phyloP scores from a whole-genome alignment of 352 stramenopile genomes.

The Pythium brachiatum region DNA sequence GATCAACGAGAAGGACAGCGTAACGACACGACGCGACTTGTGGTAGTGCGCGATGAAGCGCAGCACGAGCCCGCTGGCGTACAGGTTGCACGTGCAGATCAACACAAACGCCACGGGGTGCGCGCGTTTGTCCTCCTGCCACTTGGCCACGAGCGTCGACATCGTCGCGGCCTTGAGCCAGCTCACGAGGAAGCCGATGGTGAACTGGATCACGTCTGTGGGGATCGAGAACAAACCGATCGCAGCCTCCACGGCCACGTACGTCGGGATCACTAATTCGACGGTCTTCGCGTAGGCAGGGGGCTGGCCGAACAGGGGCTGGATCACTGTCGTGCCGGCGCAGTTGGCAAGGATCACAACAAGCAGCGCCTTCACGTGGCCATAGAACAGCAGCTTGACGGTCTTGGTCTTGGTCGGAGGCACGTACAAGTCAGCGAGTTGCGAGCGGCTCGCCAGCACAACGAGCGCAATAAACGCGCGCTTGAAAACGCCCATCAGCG shows the following conservation, averaged over 20 bases:
- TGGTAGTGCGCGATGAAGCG: conserved; percentile 55
- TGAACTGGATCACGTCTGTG: conserved; percentile 40
- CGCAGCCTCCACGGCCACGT: conserved; percentile 41
- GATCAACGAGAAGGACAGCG: conserved; percentile 34
- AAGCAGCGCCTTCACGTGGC: conserved; percentile 46
- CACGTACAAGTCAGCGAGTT: conserved; percentile 45
- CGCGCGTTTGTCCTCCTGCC: conserved; percentile 39
- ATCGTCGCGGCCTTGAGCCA: conserved; percentile 77
- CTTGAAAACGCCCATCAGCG: conserved; percentile 47
- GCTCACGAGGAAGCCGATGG: conserved; percentile 55
- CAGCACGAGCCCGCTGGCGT: conserved; percentile 56
- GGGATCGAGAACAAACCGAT: conserved; percentile 44
- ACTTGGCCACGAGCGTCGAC: conserved; percentile 60
- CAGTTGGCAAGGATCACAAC: conserved; percentile 60
- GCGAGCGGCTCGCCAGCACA: conserved; percentile 44
- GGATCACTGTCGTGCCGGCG: conserved; percentile 61
- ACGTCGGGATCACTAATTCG: conserved; percentile 56
- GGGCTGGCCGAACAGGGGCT: conserved; percentile 47
- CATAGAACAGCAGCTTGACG: conserved; percentile 28
- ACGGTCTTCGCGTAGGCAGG: conserved; percentile 62
- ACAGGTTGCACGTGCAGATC: conserved; percentile 68
- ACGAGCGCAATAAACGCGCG: conserved; percentile 60
- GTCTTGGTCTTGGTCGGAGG: conserved; percentile 34
- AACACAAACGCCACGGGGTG: conserved; percentile 61
- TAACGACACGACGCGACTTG: conserved; percentile 32